These are phyloP conservation scores for Perkinsus marinus DNA, from an alignment of 169 alveolate species.

Conservation along the genomic window DNA sequence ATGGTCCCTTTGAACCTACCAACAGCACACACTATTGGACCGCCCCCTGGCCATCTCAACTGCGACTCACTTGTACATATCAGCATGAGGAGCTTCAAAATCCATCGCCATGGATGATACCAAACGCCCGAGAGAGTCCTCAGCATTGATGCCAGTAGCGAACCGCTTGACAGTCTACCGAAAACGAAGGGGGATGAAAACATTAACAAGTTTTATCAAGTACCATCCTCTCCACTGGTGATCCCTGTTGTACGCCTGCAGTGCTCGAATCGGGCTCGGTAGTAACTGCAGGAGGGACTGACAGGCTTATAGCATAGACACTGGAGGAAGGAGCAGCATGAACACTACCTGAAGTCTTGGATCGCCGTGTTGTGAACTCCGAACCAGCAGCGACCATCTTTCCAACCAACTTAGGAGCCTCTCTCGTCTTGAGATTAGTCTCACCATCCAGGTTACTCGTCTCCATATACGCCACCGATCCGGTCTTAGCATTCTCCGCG, in stretches of 20 bases:
- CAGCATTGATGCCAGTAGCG: neutral
- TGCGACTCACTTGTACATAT: neutral
- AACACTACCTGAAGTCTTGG: neutral
- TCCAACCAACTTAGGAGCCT: conserved; percentile 1
- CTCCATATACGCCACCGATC: conserved; percentile 64
- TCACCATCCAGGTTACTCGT: conserved; percentile 71
- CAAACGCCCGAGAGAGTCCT: neutral
- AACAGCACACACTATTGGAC: neutral
- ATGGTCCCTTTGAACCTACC: neutral
- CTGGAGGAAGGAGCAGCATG: neutral
- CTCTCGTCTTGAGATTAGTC: conserved; percentile 65
- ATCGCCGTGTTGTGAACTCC: neutral
- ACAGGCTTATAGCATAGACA: neutral
- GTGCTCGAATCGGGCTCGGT: neutral
- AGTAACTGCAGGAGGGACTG: neutral
- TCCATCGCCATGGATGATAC: neutral
- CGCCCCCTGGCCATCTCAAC: neutral
- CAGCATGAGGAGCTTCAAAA: neutral
- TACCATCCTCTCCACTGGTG: neutral
- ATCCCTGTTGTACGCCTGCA: neutral
- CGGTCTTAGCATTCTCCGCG: conserved; percentile 36
- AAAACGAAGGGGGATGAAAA: too few species aligned
- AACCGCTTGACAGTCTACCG: neutral
- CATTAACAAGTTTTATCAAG: neutral
- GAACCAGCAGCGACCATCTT: neutral